phyloP scores from a whole-genome alignment of 306 rosid genomes.

The Citrullus colocynthis region DNA sequence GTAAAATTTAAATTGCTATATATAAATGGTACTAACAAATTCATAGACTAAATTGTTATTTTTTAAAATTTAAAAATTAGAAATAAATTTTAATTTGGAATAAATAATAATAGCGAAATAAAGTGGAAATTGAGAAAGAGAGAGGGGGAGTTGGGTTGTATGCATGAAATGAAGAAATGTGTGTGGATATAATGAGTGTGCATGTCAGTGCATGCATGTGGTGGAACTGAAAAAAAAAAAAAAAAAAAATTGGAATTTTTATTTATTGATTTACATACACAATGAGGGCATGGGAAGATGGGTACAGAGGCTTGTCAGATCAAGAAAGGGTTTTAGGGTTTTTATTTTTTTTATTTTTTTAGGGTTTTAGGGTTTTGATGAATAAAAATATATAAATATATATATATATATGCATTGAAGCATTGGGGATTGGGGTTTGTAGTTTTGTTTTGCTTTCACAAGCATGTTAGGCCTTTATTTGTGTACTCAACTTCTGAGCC shows the following conservation, averaged over 20 bases:
- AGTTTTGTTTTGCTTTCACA: neutral
- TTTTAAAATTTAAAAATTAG: too few relatives aligned
- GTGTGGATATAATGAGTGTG: constrained; percentile 47
- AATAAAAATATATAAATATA: too few relatives aligned
- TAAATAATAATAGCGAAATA: neutral
- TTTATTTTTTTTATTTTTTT: too few relatives aligned
- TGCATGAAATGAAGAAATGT: constrained; percentile 27
- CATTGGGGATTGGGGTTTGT: neutral
- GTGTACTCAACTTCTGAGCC: neutral
- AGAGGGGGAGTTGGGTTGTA: neutral
- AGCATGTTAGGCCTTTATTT: neutral
- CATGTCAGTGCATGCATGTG: constrained; percentile 74
- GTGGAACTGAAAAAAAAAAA: neutral
- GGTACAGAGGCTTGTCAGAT: neutral
- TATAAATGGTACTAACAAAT: too few relatives aligned
- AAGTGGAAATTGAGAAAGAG: neutral
- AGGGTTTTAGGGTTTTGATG: neutral
- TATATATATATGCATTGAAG: neutral
- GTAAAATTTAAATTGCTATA: too few relatives aligned
- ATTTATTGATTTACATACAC: neutral
- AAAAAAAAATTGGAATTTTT: too few relatives aligned
- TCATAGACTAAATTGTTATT: too few relatives aligned
- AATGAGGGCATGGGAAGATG: constrained; percentile 1
- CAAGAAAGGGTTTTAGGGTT: neutral
- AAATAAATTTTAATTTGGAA: too few relatives aligned